A percentile compares a stretch with the other conserved stretches of the same genome.
These are phyloP conservation scores for Nitzschia sp. DNA, from an alignment of 108 stramenopile species.

Conservation along the genomic window DNA sequence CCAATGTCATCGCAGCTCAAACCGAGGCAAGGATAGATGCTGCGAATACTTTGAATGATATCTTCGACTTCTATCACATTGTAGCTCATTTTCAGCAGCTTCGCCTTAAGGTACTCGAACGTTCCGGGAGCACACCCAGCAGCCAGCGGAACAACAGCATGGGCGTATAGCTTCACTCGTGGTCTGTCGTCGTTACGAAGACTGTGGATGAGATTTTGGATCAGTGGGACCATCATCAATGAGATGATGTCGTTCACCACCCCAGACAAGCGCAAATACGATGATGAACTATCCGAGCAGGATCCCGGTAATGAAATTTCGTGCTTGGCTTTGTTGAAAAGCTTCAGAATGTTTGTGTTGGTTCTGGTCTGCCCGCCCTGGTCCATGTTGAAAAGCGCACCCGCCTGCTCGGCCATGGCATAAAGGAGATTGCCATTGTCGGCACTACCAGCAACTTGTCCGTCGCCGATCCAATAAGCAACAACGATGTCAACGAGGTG, in stretches of 20 bases:
- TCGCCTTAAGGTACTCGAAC: slow-evolving; percentile 58
- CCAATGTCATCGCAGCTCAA: slow-evolving; percentile 76
- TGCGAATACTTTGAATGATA: slow-evolving; percentile 52
- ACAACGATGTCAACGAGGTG: slow-evolving; percentile 76
- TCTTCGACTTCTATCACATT: slow-evolving; percentile 52
- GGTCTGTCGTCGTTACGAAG: slow-evolving; percentile 50
- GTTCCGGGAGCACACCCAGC: slow-evolving; percentile 56
- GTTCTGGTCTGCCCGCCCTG: slow-evolving; percentile 60
- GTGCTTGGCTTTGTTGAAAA: slow-evolving; percentile 78
- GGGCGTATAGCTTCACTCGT: slow-evolving; percentile 64
- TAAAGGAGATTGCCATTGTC: slow-evolving; percentile 78
- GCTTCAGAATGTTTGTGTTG: slow-evolving; percentile 68
- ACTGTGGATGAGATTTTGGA: slow-evolving; percentile 66
- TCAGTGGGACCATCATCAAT: slow-evolving; percentile 70
- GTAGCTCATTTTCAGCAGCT: slow-evolving; percentile 45
- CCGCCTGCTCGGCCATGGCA: slow-evolving; percentile 69
- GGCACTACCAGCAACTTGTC: slow-evolving; percentile 62
- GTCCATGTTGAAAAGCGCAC: slow-evolving; percentile 53
- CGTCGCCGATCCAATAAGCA: slow-evolving; percentile 87
- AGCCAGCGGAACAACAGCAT: slow-evolving; percentile 68
- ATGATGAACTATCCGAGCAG: slow-evolving; percentile 56
- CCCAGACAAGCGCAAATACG: slow-evolving; percentile 46
- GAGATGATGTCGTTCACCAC: slow-evolving; percentile 66
- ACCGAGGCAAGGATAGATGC: slow-evolving; percentile 71
- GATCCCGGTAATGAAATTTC: slow-evolving; percentile 70